These are phyloP conservation scores for Plasmodium knowlesi DNA, from an alignment of 169 alveolate species.

Conservation along the genomic window DNA sequence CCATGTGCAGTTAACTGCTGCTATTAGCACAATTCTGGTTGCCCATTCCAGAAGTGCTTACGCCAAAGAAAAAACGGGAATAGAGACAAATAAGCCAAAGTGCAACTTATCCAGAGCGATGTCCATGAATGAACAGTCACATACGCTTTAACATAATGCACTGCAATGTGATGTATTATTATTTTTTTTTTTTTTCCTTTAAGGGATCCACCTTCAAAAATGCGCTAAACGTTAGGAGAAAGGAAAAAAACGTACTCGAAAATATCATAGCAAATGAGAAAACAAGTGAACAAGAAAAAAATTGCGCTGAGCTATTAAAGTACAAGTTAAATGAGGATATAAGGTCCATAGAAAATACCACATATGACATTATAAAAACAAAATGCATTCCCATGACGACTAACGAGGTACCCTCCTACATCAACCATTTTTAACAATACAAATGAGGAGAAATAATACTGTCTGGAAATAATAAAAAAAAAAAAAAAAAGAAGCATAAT, in stretches of 20 bases:
- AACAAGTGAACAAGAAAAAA: slow-evolving; percentile 20
- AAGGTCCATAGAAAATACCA: slow-evolving; percentile 44
- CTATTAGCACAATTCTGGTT: neutral
- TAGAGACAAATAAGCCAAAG: neutral
- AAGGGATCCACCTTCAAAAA: slow-evolving; percentile 70
- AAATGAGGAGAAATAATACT: neutral
- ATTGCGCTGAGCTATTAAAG: slow-evolving; percentile 56
- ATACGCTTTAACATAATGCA: neutral
- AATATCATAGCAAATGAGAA: slow-evolving; percentile 47
- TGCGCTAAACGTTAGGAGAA: slow-evolving; percentile 74
- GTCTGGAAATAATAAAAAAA: neutral
- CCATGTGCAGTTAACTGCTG: neutral
- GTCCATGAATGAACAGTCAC: neutral
- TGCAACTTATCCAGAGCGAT: neutral
- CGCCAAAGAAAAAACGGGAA: neutral
- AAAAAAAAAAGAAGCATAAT: neutral
- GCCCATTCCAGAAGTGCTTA: neutral
- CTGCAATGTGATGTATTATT: neutral
- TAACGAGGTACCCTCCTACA: slow-evolving; percentile 33
- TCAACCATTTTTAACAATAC: neutral
- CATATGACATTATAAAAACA: slow-evolving; percentile 34
- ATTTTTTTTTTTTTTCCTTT: neutral
- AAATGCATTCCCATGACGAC: slow-evolving; percentile 65
- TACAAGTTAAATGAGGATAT: slow-evolving; percentile 59
- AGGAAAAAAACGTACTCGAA: slow-evolving; percentile 57